Evolutionary conservation across 2,329 filamentous ascomycete species (phyloP), one percentile per base, ranked within the genome.

Genomic region (Xylariaceae sp.): DNA sequence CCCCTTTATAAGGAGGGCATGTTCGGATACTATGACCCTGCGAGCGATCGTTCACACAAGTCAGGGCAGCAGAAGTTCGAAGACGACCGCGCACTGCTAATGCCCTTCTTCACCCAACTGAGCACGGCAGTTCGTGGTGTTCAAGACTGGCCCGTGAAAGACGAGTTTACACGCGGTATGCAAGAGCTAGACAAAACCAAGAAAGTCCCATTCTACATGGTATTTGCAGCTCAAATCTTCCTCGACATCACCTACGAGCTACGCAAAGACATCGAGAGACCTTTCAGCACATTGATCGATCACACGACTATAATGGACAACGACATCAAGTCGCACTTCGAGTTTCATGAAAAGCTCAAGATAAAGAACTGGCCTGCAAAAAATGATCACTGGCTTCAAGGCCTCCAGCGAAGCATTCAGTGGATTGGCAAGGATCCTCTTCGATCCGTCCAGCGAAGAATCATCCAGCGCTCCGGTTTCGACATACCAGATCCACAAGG

Each of bases 151-250:
- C 63, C 64, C 0, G 58, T 65, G 5, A 55, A 69, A 39, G 72
- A 75, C 44, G 68, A 70, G 46, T 61, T 73, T 31, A 58, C 68
- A 2, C 67, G 68, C 1, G 67, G 66, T 1, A 57, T 74, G 11
- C 56, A 58, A 18, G 58, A 68, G 36, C 48, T 71, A 15, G 55
- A 60, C 27, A 49, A 59, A 5, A 71, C 66, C 0, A 41, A 50
- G 2, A 40, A 63, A 5, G 46, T 71, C 2, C 58, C 71, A 0
- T 64, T 74, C 36, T 67, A 62, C 50, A 58, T 69, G 9, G 58
- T 68, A 1, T 75, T 75, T 47, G 70, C 69, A 9, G 60, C 65
- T 5, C 71, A 75, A 42, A 48, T 71, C 11, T 70, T 69, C 48
- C 66, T 76, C 4, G 72, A 75, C 39, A 68, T 73, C 32, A 65